phyloP scores from a whole-genome alignment of 306 rosid genomes.

The Cucurbita maxima region DNA sequence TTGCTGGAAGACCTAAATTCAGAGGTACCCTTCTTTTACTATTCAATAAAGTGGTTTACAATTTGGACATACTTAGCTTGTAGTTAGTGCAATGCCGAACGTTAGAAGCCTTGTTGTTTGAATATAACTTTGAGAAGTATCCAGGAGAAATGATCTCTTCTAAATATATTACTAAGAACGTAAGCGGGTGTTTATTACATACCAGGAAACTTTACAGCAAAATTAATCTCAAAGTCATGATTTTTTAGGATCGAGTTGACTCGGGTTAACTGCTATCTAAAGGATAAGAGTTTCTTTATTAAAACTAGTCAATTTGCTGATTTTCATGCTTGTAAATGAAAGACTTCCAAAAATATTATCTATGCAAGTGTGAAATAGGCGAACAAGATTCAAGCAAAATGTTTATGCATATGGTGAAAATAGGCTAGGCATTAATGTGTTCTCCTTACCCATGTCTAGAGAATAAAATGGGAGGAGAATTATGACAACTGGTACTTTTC shows the following conservation, averaged over 20 bases:
- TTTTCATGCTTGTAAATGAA: not conserved
- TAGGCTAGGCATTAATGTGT: not conserved
- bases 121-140: not conserved
- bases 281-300: not conserved
- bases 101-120: not conserved
- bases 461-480: not conserved
- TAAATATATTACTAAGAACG: not conserved
- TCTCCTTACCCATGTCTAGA: not conserved
- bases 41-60: not conserved
- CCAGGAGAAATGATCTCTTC: not conserved
- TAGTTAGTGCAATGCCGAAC: not conserved
- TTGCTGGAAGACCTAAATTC: conserved; percentile 26
- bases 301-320: not conserved
- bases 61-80: not conserved
- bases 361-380: not conserved
- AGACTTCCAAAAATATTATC: not conserved
- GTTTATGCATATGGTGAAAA: not conserved
- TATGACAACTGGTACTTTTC: not conserved
- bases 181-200: not conserved
- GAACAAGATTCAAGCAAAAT: not conserved
- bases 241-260: not conserved
- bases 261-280: not conserved
- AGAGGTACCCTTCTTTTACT: conserved; percentile 31
- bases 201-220: not conserved
- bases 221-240: not conserved